Base-by-base conservation (phyloP, 371 early-diverging fungal species). In the Mucor piriformis region DNA sequence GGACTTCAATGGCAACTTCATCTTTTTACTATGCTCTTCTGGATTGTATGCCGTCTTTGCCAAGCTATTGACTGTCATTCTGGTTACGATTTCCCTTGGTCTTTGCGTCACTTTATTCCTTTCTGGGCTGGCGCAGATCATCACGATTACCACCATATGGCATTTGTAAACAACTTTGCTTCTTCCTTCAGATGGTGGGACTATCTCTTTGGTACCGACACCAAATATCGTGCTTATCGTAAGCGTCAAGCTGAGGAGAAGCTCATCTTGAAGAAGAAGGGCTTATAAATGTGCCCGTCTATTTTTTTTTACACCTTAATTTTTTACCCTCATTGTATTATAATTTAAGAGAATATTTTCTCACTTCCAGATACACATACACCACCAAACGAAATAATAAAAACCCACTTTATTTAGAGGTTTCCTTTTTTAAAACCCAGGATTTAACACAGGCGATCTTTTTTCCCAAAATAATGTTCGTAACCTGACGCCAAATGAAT, bases 41-140 rank as follows among this genome's bases (percentile, higher is more conserved):
- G 95, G 95, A 84, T 94, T 64, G 77, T 83, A 21, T 67, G 85
- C 15, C 85, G 92, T 61, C 82, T 93, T 40, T 84, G 88, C 70
- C 90, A 90, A 73, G 87, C 94, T 13, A 87, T 96, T 35, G 96
- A 95, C 72, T 90, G 93, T 43, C 97, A 97, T 76, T 91, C 92
- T 40, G 97, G 97, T 0, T 95, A 95, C 64, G 95, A 95, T 66
- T 95, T 95, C 69, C 97, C 96, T 35, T 95, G 93, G 92, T 89
- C 88, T 16, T 79, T 91, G 52, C 86, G 86, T 64, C 82, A 90
- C 72, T 81, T 79, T 55, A 29, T 92, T 55, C 93, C 93, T 16
- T 91, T 92, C 75, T 84, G 87, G 86, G 84, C 90, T 1, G 91
- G 93, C 18, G 83, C 90, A 12, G 93, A 93, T 53, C 91, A 91